Evolutionary conservation across 2,329 filamentous ascomycete species (phyloP).

Genomic region (Phialophora macrospora): DNA sequence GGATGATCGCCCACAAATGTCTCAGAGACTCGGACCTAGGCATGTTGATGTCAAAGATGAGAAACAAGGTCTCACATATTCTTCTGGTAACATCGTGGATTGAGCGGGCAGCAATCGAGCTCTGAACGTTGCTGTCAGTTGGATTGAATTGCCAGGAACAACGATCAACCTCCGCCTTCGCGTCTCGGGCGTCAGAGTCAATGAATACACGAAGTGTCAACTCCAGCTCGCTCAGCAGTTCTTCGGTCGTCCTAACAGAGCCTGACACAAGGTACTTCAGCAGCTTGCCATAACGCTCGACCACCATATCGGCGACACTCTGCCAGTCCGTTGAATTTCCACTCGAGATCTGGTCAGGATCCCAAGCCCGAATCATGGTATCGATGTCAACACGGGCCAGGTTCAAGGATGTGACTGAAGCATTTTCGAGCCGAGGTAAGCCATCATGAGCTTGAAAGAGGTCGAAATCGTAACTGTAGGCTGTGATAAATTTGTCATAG

Average conservation of each 20-base stretch:
- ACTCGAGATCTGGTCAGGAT: conserved; percentile 29
- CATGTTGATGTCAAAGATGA: conserved; percentile 36
- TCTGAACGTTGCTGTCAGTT: conserved; percentile 9
- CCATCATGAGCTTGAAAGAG: conserved; percentile 47
- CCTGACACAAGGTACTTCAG: conserved; percentile 50
- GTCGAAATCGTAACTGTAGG: conserved; percentile 52
- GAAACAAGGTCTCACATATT: conserved; percentile 44
- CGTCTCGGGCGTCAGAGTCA: conserved; percentile 43
- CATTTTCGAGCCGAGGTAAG: conserved; percentile 50
- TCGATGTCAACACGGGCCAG: conserved; percentile 53
- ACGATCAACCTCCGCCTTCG: conserved; percentile 40
- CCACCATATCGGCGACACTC: conserved; percentile 66
- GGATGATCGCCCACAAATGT: conserved; percentile 50
- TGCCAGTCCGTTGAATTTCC: conserved; percentile 63
- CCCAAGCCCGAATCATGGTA: conserved; percentile 46
- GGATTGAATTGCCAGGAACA: conserved; percentile 47
- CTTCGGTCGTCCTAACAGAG: conserved; percentile 34
- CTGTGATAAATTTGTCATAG: conserved; percentile 57
- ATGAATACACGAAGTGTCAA: conserved; percentile 45
- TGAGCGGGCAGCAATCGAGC: conserved; percentile 40
- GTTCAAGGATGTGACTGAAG: conserved; percentile 43
- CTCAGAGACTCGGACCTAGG: conserved; percentile 8
- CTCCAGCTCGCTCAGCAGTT: conserved; percentile 42
- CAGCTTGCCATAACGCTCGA: conserved; percentile 64
- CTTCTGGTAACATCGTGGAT: conserved; percentile 43